A percentile compares a stretch with the other conserved stretches of the same genome.
These are phyloP conservation scores for Halophytophthora polymorphica DNA, from an alignment of 352 stramenopile genomes.

Conservation along the genomic window DNA sequence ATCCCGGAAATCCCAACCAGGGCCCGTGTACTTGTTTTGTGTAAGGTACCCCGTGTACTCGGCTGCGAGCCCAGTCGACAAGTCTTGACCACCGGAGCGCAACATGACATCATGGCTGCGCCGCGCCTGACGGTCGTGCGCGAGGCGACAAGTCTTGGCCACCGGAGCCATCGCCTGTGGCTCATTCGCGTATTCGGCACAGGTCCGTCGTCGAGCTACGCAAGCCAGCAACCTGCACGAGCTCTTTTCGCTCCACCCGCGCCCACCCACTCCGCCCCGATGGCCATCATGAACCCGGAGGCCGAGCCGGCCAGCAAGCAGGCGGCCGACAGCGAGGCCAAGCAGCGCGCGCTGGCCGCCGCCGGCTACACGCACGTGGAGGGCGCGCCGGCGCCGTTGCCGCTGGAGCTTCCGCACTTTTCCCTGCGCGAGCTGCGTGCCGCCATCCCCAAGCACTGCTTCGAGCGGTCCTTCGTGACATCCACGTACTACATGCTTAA, in stretches of 20 bases:
- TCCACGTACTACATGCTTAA: constrained; percentile 91
- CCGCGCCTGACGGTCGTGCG: constrained; percentile 29
- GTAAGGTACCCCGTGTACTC: no score
- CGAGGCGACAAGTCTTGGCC: neutral
- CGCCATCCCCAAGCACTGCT: constrained; percentile 94
- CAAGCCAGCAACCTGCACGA: constrained; percentile 14
- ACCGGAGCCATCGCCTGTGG: constrained; percentile 22
- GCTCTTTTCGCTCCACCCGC: neutral
- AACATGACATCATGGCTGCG: constrained; percentile 52
- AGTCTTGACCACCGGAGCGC: no score
- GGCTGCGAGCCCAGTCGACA: constrained; percentile 9
- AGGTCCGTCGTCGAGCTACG: no score
- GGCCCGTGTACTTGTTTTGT: no score
- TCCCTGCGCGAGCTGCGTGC: constrained; percentile 89
- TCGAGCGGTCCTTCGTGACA: constrained; percentile 91
- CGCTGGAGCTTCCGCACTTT: constrained; percentile 81
- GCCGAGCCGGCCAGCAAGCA: constrained; percentile 34
- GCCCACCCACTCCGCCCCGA: constrained; percentile 9
- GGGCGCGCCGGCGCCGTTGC: constrained; percentile 70
- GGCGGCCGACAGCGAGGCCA: constrained; percentile 23
- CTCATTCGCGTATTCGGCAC: no score
- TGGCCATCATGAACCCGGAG: constrained; percentile 71
- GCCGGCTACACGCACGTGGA: constrained; percentile 74
- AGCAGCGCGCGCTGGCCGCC: constrained; percentile 49
- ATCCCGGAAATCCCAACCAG: no score